Evolutionary conservation across 768 basidiomycete species (phyloP).

Genomic region (Rhodotorula sphaerocarpa): DNA sequence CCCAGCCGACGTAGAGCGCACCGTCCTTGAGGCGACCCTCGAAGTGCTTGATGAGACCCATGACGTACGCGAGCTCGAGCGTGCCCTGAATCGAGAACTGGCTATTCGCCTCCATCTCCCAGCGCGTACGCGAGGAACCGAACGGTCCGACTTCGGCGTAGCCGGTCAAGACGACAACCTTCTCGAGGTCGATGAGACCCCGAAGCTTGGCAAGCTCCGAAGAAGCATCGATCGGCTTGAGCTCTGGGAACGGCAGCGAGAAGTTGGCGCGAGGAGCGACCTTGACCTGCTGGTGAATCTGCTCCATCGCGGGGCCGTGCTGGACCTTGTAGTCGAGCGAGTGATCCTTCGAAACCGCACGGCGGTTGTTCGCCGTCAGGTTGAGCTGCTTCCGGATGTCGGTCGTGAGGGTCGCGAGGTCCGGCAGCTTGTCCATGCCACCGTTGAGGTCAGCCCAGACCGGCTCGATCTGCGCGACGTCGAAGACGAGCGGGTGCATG

Average conservation of each 20-base stretch:
- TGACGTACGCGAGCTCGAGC: slow-evolving; percentile 99
- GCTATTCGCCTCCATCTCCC: slow-evolving; percentile 99
- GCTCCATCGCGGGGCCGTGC: slow-evolving; percentile 84
- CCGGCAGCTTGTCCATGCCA: slow-evolving; percentile 93
- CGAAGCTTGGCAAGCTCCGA: slow-evolving; percentile 68
- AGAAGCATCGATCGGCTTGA: slow-evolving; percentile 55
- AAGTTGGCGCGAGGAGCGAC: slow-evolving; percentile 97
- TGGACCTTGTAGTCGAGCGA: slow-evolving; percentile 87
- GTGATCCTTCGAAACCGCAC: slow-evolving; percentile 87
- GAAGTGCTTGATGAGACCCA: slow-evolving; percentile 98
- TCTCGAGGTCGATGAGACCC: slow-evolving; percentile 87
- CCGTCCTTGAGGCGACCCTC: slow-evolving; percentile 92
- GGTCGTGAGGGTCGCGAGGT: slow-evolving; percentile 81
- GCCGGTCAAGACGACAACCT: slow-evolving; percentile 90
- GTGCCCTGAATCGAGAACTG: slow-evolving; percentile 94
- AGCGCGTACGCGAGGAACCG: slow-evolving; percentile 94
- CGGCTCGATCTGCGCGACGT: slow-evolving; percentile 97
- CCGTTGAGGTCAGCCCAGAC: slow-evolving; percentile 97
- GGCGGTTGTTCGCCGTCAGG: slow-evolving; percentile 83
- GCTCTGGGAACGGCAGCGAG: slow-evolving; percentile 82
- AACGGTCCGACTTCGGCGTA: slow-evolving; percentile 97
- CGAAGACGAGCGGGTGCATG: slow-evolving; percentile 98
- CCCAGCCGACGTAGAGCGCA: slow-evolving; percentile 92
- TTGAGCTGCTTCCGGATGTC: slow-evolving; percentile 74
- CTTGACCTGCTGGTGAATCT: slow-evolving; percentile 80